Evolutionary conservation across 192 early-diverging fungal genomes (phyloP), one percentile per base, ranked within the genome.

Genomic region (Coemansia aciculifera): DNA sequence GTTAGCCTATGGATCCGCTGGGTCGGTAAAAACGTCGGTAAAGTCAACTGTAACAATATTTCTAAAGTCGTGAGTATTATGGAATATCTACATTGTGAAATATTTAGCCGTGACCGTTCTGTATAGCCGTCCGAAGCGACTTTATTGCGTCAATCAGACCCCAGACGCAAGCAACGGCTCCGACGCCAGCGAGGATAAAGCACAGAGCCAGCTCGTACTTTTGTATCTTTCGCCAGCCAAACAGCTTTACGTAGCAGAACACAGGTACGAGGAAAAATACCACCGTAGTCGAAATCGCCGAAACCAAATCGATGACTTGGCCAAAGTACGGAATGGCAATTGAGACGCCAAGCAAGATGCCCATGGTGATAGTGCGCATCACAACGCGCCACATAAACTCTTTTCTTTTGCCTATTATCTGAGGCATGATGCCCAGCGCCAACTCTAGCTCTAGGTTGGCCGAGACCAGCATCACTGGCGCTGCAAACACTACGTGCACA

Each of bases 211-310:
- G 74, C 71, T 81, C 79, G 49, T 76, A 81, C 49, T 67, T 54
- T 9, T 54, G 67, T 46, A 81, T 73, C 0, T 67, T 84, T 12
- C 75, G 68, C 86, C 87, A 87, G 7, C 92, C 92, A 63, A 87
- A 85, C 42, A 95, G 69, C 75, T 88, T 88, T 37, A 90, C 81
- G 64, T 94, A 90, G 79, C 87, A 93, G 12, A 93, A 32, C 34
- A 93, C 85, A 1, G 94, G 94, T 39, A 95, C 84, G 52, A 94
- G 81, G 71, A 95, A 95, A 77, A 95, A 93, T 21, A 94, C 83
- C n/a, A 86, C 78, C 44, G 85, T 89, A 65, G 91, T 93, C 42
- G 89, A 86, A 9, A 94, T 68, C 7, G 92, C 90, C n/a, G 93
- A 92, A 0, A 95, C 74, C 24, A 95, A 79, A 10, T 87, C 88